Base-by-base conservation (phyloP, 495 filamentous ascomycete species). In the Aspergillus sparsus region DNA sequence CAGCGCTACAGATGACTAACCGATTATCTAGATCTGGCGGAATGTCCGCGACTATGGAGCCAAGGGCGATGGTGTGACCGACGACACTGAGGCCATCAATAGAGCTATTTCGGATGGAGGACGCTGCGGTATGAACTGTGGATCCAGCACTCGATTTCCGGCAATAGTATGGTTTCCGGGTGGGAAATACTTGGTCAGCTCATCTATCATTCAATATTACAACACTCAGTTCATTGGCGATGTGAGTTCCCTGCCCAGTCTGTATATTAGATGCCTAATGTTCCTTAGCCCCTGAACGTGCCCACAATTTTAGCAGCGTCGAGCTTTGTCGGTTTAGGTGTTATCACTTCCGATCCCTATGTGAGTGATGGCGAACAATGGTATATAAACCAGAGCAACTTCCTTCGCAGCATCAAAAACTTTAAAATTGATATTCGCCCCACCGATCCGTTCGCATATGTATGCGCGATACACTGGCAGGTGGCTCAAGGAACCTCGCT, bases 291-390 rank as follows among this genome's bases (percentile, higher is more conserved):
- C n/a, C n/a, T n/a, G n/a, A 27, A 27, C 3, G n/a, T 47, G 0
- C 85, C 87, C 3, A 79, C 80, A 0, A 68, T 89, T 16, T 81
- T 85, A 59, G 87, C 85, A 5, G 78, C 81, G 21, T 35, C 83
- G 37, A 76, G 77, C 63, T 91, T 91, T 64, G 67, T 67, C 4
- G 82, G 79, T 18, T 74, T 85, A 54, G 83, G 80, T 16, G 66
- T 88, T 35, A 82, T 89, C 46, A 86, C 87, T 57, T 82, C 77
- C 13, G 80, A 87, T 68, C 89, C 89, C 0, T 93, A 86, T 75
- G 89, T 93, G 67, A 86, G 90, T 67, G 86, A 91, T 62, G 89
- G 89, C 47, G 84, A 84, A 15, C 13, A 61, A 27, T 61, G 58
- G 51, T 59, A 53, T 42, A 79, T 80, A 35, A 70, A 83, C n/a